phyloP scores from a whole-genome alignment of 129 eudicot species.

The Flaveria sonorensis region DNA sequence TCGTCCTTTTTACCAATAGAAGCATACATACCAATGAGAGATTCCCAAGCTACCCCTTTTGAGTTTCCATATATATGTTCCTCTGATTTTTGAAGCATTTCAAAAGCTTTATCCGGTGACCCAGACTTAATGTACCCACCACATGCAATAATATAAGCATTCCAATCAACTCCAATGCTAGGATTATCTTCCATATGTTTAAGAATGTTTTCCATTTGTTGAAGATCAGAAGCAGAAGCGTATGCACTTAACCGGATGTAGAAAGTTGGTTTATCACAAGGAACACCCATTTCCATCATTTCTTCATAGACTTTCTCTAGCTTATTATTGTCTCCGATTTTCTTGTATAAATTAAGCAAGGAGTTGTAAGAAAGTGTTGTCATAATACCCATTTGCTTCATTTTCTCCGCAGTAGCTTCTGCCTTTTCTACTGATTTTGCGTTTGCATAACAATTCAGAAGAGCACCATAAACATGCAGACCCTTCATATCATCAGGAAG shows the following conservation, averaged over 20 bases:
- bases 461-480: conserved; percentile 45
- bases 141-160: conserved; percentile 28
- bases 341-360: conserved; percentile 47
- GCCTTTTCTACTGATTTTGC: conserved; percentile 53
- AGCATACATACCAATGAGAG: conserved; percentile 40
- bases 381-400: conserved; percentile 40
- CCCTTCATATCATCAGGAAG: conserved; percentile 41
- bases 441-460: conserved; percentile 49
- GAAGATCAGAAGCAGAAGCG: conserved; percentile 27
- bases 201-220: conserved; percentile 31
- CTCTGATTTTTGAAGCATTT: conserved; percentile 42
- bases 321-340: conserved; percentile 33
- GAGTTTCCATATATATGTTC: conserved; percentile 11
- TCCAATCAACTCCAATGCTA: conserved; percentile 23
- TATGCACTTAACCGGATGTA: conserved; percentile 41
- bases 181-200: conserved; percentile 35
- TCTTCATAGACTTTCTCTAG: conserved; percentile 35
- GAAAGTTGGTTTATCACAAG: conserved; percentile 32
- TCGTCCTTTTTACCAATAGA: conserved; percentile 53
- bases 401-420: conserved; percentile 43
- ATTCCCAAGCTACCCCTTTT: conserved; percentile 31
- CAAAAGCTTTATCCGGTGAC: conserved; percentile 17
- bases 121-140: conserved; percentile 33
- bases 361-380: conserved; percentile 49
- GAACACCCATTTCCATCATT: conserved; percentile 33